Conservation (phyloP, 768 basidiomycete species). For the Termitomyces sp. region DNA sequence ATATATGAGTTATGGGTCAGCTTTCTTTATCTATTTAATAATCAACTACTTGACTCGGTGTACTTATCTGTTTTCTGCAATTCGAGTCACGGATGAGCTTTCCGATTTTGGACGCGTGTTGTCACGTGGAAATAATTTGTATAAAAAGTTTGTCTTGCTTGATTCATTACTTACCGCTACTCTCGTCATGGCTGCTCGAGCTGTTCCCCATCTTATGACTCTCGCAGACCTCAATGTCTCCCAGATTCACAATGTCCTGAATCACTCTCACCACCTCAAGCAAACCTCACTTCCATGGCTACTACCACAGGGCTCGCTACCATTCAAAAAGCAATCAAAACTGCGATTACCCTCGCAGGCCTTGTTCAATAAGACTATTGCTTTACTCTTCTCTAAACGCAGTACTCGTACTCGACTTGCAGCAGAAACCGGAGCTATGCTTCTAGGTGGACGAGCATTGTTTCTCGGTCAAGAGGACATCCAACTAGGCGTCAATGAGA, state of each 20-base stretch:
- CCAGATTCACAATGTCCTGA: slow-evolving; percentile 67
- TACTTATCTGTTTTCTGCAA: no score
- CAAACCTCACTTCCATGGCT: slow-evolving; percentile 65
- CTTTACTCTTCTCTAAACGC: slow-evolving; percentile 89
- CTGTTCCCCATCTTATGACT: slow-evolving; percentile 75
- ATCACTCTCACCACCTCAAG: slow-evolving; percentile 65
- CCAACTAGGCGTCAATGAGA: slow-evolving; percentile 95
- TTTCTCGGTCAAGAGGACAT: slow-evolving; percentile 91
- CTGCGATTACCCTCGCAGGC: slow-evolving; percentile 69
- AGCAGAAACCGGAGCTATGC: slow-evolving; percentile 73
- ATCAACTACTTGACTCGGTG: no score
- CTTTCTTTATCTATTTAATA: slow-evolving; percentile 6
- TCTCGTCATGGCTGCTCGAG: slow-evolving; percentile 10
- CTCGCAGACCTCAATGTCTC: slow-evolving; percentile 80
- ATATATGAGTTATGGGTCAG: slow-evolving; percentile 4
- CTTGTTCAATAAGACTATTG: slow-evolving; percentile 79
- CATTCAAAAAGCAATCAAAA: slow-evolving; percentile 26
- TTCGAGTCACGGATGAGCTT: no score
- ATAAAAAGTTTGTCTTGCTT: slow-evolving; percentile 4
- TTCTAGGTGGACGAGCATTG: slow-evolving; percentile 86
- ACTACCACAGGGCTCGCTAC: slow-evolving; percentile 42
- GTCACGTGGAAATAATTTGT: not conserved
- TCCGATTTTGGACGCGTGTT: not conserved
- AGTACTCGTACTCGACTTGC: slow-evolving; percentile 90
- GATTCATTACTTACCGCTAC: not conserved